Evolutionary conservation across 345 rosid genomes (phyloP).

Genomic region (Trapa incisa): DNA sequence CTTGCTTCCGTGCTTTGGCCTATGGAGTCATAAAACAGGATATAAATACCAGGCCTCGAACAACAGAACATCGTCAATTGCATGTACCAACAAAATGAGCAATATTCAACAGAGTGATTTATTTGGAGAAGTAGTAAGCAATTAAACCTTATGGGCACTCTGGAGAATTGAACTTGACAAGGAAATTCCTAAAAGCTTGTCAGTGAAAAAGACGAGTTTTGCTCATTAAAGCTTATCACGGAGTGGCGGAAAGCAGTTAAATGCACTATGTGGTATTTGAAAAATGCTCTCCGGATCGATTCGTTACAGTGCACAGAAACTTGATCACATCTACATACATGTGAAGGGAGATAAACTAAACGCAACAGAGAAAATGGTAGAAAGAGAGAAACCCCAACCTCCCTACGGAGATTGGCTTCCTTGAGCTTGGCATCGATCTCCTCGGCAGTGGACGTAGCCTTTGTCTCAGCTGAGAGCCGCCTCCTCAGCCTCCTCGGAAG

Average conservation of each 20-base stretch:
- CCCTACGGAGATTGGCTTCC: constrained; percentile 8
- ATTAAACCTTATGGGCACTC: background rate
- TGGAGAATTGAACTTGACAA: background rate
- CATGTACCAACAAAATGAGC: background rate
- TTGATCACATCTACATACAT: background rate
- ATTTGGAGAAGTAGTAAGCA: background rate
- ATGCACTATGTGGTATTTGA: background rate
- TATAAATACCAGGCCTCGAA: background rate
- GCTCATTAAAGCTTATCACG: background rate
- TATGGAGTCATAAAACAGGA: background rate
- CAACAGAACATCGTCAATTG: background rate
- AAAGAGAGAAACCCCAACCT: background rate
- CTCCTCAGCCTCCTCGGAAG: constrained; percentile 2
- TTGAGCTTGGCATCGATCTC: constrained; percentile 9
- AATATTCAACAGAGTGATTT: background rate
- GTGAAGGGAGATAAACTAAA: background rate
- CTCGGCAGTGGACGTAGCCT: constrained; percentile 3
- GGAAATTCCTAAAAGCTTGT: background rate
- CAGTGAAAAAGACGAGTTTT: background rate
- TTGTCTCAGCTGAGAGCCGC: constrained; percentile 2
- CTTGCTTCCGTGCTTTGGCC: constrained; percentile 1
- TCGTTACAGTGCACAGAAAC: background rate
- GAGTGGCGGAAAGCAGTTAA: background rate
- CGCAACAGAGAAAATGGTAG: background rate
- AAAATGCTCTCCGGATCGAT: background rate